A percentile compares a stretch with the other conserved stretches of the same genome.
phyloP scores from a whole-genome alignment of 1,284 basidiomycete species.

The Paramarasmius palmivorus region DNA sequence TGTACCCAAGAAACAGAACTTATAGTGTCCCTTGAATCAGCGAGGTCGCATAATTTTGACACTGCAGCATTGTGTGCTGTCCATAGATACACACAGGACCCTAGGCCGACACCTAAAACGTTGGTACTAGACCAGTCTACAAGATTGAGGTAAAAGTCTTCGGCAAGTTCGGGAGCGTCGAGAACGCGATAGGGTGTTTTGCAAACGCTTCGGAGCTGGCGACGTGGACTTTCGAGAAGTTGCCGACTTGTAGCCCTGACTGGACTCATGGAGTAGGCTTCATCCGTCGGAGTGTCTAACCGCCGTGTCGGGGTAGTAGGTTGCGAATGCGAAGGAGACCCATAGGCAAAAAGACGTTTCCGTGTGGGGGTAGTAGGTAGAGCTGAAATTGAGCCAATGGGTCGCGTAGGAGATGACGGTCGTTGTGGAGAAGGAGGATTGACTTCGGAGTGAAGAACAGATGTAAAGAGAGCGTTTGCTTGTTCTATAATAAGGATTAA shows the following conservation, averaged over 20 bases:
- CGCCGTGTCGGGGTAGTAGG: conserved; percentile 60
- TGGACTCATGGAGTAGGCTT: conserved; percentile 89
- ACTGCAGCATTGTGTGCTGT: conserved; percentile 92
- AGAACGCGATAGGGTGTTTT: conserved; percentile 98
- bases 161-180: conserved; percentile 95
- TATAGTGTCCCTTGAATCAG: conserved; percentile 62
- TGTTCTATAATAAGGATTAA: conserved; percentile 50
- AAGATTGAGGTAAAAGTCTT: conserved; percentile 98
- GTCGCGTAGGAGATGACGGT: conserved; percentile 60
- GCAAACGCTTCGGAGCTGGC: conserved; percentile 81
- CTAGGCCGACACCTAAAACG: conserved; percentile 91
- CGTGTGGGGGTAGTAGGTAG: conserved; percentile 65
- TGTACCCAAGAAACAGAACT: conserved; percentile 93
- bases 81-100: conserved; percentile 95
- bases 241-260: conserved; percentile 83
- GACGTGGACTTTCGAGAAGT: conserved; percentile 84
- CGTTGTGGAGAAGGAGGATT: conserved; percentile 65
- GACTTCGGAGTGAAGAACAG: conserved; percentile 74
- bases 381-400: conserved; percentile 35
- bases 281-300: conserved; percentile 77
- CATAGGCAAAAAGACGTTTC: conserved; percentile 67
- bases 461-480: conserved; percentile 75
- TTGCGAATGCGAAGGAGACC: conserved; percentile 60
- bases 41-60: conserved; percentile 88
- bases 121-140: conserved; percentile 98